A percentile compares a stretch with the other conserved stretches of the same genome.
Conservation (phyloP, 108 stramenopile species). For the Discostella stelligeroides region DNA sequence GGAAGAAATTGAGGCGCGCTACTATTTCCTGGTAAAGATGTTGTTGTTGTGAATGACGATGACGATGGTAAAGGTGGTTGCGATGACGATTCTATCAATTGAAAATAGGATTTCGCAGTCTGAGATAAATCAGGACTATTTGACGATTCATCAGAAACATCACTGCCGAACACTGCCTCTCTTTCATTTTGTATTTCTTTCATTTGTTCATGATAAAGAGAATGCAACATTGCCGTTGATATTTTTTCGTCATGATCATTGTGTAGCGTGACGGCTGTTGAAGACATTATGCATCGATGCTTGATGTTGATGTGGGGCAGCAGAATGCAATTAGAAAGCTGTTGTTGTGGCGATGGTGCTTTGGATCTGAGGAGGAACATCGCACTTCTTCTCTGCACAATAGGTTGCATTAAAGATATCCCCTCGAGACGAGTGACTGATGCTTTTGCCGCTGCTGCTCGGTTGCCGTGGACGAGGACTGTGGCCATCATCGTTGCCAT, state of each 20-base stretch:
- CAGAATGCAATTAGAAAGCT: too few species aligned
- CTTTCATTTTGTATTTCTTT: conserved; percentile 44
- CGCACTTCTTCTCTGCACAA: not conserved
- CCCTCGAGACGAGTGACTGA: not conserved
- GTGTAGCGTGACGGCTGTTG: not conserved
- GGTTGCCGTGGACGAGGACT: not conserved
- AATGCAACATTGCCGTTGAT: conserved; percentile 20
- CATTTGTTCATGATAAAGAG: conserved; percentile 47
- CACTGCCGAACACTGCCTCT: conserved; percentile 33
- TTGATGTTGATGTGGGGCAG: not conserved
- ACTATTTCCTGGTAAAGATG: too few species aligned
- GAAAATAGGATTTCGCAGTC: conserved; percentile 12
- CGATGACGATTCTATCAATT: not conserved
- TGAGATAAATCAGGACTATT: conserved; percentile 26
- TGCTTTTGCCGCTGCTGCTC: not conserved
- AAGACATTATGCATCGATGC: not conserved
- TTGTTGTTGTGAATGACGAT: not conserved
- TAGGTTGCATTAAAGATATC: not conserved
- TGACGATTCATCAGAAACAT: conserved; percentile 9
- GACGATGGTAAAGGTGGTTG: not conserved
- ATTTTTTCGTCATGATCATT: not conserved
- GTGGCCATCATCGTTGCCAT: not conserved
- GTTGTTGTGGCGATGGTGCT: too few species aligned
- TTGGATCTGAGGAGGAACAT: not conserved
- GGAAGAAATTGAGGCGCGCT: conserved; percentile 7